A percentile compares a stretch with the other conserved stretches of the same genome.
phyloP scores from a whole-genome alignment of 805 yeast genomes.

The Cyberlindnera mrakii region DNA sequence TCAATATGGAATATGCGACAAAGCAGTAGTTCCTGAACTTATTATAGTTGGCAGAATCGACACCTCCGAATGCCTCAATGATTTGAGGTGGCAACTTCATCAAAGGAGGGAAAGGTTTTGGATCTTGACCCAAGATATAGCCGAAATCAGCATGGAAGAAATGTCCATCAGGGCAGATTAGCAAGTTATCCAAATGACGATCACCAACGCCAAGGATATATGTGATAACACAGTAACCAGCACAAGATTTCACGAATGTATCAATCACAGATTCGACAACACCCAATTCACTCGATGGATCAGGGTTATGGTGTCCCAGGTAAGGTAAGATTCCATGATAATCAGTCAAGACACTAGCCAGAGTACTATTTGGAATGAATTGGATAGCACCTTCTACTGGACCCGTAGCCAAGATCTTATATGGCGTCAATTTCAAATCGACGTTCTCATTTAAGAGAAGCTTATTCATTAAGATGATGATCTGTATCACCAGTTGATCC shows the following conservation, averaged over 20 bases:
- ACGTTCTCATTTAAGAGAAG: slow-evolving; percentile 83
- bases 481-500: slow-evolving; percentile 95
- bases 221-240: slow-evolving; percentile 96
- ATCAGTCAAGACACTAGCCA: slow-evolving; percentile 69
- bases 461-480: slow-evolving; percentile 85
- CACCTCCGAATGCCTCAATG: slow-evolving; percentile 97
- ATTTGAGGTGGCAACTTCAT: slow-evolving; percentile 97
- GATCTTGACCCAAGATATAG: slow-evolving; percentile 92
- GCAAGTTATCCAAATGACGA: slow-evolving; percentile 86
- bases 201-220: slow-evolving; percentile 95
- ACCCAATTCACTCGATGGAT: slow-evolving; percentile 29
- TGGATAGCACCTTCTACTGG: slow-evolving; percentile 89
- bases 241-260: slow-evolving; percentile 88
- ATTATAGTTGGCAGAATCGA: slow-evolving; percentile 75
- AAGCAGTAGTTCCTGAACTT: slow-evolving; percentile 90
- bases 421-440: slow-evolving; percentile 83
- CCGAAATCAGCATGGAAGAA: slow-evolving; percentile 99
- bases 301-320: slow-evolving; percentile 61
- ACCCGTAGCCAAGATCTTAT: slow-evolving; percentile 84
- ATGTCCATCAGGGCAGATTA: slow-evolving; percentile 75
- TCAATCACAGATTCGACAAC: slow-evolving; percentile 66
- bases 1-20: slow-evolving; percentile 83
- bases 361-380: slow-evolving; percentile 88
- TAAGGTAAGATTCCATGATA: slow-evolving; percentile 73
- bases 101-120: slow-evolving; percentile 97